Evolutionary conservation across 2,329 filamentous ascomycete genomes (phyloP).

Genomic region (Penicillium sp.): DNA sequence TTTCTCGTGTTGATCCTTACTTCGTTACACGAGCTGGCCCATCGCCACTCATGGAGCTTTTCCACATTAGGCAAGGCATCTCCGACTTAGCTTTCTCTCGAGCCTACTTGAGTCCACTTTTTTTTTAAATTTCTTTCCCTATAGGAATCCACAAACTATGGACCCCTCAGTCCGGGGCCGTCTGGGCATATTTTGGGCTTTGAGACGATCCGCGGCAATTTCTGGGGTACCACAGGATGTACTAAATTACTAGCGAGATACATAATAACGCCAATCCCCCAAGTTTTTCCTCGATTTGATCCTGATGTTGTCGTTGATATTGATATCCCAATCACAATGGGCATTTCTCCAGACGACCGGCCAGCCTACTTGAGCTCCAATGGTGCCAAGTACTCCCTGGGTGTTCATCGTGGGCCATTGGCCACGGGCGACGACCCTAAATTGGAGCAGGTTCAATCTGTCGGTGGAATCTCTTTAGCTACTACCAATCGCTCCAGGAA

Average conservation of each 20-base stretch:
- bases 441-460: slow-evolving; percentile 28
- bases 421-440: slow-evolving; percentile 16
- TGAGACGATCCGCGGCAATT: too few relatives aligned
- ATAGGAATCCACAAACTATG: not conserved
- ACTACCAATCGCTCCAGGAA: slow-evolving; percentile 23
- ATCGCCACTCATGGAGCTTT: not conserved
- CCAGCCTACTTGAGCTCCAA: slow-evolving; percentile 25
- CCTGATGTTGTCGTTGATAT: not conserved
- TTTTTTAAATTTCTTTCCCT: not conserved
- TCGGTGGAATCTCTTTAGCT: slow-evolving; percentile 26
- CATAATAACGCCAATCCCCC: not conserved
- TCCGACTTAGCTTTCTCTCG: not conserved
- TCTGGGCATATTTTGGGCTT: not conserved
- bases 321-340: slow-evolving; percentile 17
- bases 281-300: not conserved
- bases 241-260: not conserved
- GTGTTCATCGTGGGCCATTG: slow-evolving; percentile 30
- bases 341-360: slow-evolving; percentile 22
- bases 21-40: not conserved
- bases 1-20: slow-evolving; percentile 18
- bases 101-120: not conserved
- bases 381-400: slow-evolving; percentile 30
- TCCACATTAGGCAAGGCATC: not conserved
- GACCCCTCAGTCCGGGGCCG: not conserved
- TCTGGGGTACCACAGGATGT: not conserved